Conservation (phyloP, 331 rosid genomes). For the Telfairia occidentalis region DNA sequence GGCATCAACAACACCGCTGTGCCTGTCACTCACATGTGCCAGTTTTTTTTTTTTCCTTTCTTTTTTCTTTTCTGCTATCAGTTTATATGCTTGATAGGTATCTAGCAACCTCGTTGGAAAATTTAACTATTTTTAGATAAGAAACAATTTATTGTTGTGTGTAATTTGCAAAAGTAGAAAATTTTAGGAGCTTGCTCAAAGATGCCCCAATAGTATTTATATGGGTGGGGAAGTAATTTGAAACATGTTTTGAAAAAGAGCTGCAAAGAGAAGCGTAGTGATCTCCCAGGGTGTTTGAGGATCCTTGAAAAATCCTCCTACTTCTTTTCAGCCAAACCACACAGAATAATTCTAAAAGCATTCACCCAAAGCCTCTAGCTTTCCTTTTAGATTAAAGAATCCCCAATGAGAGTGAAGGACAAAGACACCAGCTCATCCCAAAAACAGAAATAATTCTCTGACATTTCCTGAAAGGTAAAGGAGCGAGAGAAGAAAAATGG, state of each 20-base stretch:
- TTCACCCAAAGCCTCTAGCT: not conserved
- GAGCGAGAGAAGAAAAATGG: not conserved
- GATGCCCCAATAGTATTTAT: not conserved
- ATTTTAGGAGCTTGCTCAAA: not conserved
- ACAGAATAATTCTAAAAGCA: not conserved
- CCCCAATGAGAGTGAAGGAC: not conserved
- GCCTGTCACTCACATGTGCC: not conserved
- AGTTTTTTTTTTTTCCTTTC: not conserved
- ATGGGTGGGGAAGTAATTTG: not conserved
- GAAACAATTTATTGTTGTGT: not conserved
- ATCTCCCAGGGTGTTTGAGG: not conserved
- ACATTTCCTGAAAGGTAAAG: not conserved
- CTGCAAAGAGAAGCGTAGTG: not conserved
- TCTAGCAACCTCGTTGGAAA: not conserved
- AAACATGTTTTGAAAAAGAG: not conserved
- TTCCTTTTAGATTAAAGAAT: not conserved
- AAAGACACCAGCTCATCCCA: not conserved
- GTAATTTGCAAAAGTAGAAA: not conserved
- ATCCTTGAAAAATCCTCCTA: not conserved
- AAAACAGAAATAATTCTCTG: not conserved
- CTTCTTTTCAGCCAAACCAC: not conserved
- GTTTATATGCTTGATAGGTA: not conserved
- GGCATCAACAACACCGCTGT: not conserved
- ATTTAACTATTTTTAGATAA: not conserved
- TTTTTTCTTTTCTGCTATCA: not conserved